A percentile compares a stretch with the other conserved stretches of the same genome.
These are phyloP conservation scores for Lachnum nothofagi DNA, from an alignment of 2,329 filamentous ascomycete genomes.

Conservation along the genomic window DNA sequence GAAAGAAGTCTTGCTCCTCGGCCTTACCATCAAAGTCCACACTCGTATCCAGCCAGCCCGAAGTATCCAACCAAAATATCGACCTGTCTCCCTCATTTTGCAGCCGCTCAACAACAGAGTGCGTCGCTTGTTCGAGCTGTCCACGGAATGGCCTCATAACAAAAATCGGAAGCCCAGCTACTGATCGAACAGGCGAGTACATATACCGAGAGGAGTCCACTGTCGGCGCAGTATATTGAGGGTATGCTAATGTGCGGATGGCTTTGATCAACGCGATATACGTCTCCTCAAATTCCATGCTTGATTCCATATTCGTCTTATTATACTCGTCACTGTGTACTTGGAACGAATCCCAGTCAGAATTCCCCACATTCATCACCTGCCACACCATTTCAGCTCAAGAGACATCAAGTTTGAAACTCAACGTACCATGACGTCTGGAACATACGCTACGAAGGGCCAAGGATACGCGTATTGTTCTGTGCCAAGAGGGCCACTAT, in stretches of 20 bases:
- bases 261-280: slow-evolving; percentile 35
- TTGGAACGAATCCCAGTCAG: slow-evolving; percentile 32
- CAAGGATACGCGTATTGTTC: slow-evolving; percentile 32
- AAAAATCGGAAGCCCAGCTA: slow-evolving; percentile 34
- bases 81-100: slow-evolving; percentile 33
- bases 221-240: slow-evolving; percentile 11
- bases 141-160: slow-evolving; percentile 35
- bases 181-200: slow-evolving; percentile 14
- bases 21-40: slow-evolving; percentile 19
- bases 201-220: slow-evolving; percentile 10
- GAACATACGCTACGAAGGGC: slow-evolving; percentile 34
- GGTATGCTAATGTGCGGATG: slow-evolving; percentile 30
- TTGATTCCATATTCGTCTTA: slow-evolving; percentile 28
- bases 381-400: slow-evolving; percentile 11
- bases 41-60: slow-evolving; percentile 35
- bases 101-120: slow-evolving; percentile 32
- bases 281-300: slow-evolving; percentile 30
- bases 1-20: slow-evolving; percentile 29
- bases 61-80: slow-evolving; percentile 38
- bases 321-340: slow-evolving; percentile 29
- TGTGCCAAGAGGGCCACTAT: slow-evolving; percentile 28
- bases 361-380: slow-evolving; percentile 33
- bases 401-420: not conserved
- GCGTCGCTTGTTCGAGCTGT: slow-evolving; percentile 32
- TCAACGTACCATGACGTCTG: slow-evolving; percentile 32